These are phyloP conservation scores for Bipolaris bicolor DNA, from an alignment of 2,329 filamentous ascomycete genomes.

Conservation along the genomic window DNA sequence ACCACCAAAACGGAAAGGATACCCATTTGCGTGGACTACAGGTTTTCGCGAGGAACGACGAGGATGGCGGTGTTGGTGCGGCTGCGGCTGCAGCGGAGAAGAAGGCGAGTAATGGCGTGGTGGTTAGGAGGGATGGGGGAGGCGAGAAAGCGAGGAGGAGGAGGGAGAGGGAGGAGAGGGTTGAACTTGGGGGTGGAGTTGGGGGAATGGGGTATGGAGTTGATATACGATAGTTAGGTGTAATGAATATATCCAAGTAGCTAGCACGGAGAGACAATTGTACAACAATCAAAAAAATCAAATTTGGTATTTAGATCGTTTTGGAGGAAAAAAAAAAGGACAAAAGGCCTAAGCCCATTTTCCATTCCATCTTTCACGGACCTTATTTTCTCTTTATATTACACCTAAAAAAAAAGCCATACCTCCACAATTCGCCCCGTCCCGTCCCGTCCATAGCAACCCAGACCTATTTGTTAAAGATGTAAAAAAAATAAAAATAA, in stretches of 20 bases:
- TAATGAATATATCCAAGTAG: too few relatives aligned
- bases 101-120: conserved; percentile 6
- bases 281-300: too few relatives aligned
- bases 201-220: conserved; percentile 14
- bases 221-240: conserved; percentile 19
- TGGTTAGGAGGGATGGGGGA: too few relatives aligned
- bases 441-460: too few relatives aligned
- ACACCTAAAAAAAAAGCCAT: too few relatives aligned
- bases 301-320: not conserved
- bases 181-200: conserved; percentile 18
- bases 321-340: not conserved
- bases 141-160: conserved; percentile 1
- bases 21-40: conserved; percentile 95
- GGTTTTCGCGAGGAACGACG: conserved; percentile 67
- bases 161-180: conserved; percentile 18
- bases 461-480: too few relatives aligned
- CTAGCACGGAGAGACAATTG: too few relatives aligned
- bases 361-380: not conserved
- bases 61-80: conserved; percentile 12
- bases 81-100: too few relatives aligned
- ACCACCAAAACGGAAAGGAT: conserved; percentile 99
- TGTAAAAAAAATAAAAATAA: too few relatives aligned
- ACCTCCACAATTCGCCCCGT: too few relatives aligned
- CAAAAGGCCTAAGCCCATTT: not conserved
- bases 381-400: too few relatives aligned